These are phyloP conservation scores for Termitomyces sp. DNA, from an alignment of 768 basidiomycete genomes.

Conservation along the genomic window DNA sequence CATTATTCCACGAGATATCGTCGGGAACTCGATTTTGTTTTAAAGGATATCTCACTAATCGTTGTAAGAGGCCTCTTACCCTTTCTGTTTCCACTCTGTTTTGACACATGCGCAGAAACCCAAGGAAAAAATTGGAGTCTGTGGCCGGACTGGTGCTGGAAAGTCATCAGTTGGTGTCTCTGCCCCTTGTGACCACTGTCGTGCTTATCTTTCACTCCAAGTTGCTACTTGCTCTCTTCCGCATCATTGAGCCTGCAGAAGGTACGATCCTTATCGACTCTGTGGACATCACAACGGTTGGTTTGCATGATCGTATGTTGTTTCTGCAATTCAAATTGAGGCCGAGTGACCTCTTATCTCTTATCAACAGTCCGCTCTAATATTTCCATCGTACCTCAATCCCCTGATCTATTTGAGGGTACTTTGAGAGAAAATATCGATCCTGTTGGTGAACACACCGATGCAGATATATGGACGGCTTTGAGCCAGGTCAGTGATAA, in stretches of 20 bases:
- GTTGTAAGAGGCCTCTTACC: slow-evolving; percentile 45
- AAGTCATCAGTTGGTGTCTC: slow-evolving; percentile 61
- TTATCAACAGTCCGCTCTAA: slow-evolving; percentile 57
- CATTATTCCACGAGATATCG: slow-evolving; percentile 79
- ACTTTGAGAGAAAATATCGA: slow-evolving; percentile 87
- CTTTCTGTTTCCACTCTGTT: not conserved
- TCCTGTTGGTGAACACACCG: slow-evolving; percentile 70
- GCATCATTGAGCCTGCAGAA: slow-evolving; percentile 67
- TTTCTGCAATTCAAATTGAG: slow-evolving; percentile 1
- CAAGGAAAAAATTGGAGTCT: slow-evolving; percentile 87
- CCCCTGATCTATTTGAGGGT: slow-evolving; percentile 67
- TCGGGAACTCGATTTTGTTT: slow-evolving; percentile 71
- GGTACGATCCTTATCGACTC: slow-evolving; percentile 74
- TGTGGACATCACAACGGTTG: slow-evolving; percentile 73
- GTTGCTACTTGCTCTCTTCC: slow-evolving; percentile 71
- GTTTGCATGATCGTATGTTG: slow-evolving; percentile 63
- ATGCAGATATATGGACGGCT: slow-evolving; percentile 86
- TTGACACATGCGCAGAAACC: slow-evolving; percentile 48
- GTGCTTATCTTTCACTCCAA: slow-evolving; percentile 18
- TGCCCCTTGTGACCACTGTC: not conserved
- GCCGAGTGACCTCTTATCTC: not conserved
- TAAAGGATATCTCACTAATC: slow-evolving; percentile 70
- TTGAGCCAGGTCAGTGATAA: slow-evolving; percentile 53
- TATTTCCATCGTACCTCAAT: slow-evolving; percentile 87
- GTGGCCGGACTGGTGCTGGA: slow-evolving; percentile 79